Percentiles rank a stretch among this genome's conserved stretches.
Evolutionary conservation across 495 filamentous ascomycete genomes (phyloP).

Genomic region (Neurospora sp.): DNA sequence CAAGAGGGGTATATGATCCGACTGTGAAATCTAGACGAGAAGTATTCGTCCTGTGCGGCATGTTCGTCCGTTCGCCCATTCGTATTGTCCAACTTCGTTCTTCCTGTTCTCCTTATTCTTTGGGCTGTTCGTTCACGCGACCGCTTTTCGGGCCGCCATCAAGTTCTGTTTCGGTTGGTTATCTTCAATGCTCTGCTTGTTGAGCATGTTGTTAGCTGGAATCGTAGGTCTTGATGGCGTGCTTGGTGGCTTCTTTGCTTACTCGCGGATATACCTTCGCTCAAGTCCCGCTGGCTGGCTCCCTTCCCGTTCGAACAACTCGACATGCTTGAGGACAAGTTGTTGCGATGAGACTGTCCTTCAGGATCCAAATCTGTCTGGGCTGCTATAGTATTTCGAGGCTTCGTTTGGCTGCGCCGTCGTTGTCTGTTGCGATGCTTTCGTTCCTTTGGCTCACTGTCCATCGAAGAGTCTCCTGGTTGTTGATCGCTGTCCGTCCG

Average conservation of each 20-base stretch:
- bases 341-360: neutral
- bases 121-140: neutral
- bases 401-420: neutral
- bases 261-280: neutral
- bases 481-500: neutral
- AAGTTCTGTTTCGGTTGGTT: neutral
- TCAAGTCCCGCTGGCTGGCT: neutral
- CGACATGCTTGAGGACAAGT: neutral
- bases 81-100: neutral
- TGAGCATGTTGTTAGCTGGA: neutral
- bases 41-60: neutral
- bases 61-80: neutral
- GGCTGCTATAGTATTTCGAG: neutral
- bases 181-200: neutral
- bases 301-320: neutral
- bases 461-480: neutral
- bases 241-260: neutral
- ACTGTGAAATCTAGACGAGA: neutral
- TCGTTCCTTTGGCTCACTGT: neutral
- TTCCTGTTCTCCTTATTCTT: neutral
- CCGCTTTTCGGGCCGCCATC: neutral
- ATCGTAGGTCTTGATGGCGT: neutral
- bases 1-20: neutral
- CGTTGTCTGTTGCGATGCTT: neutral
- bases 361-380: neutral